Percentiles rank a stretch among this genome's conserved stretches.
These are phyloP conservation scores for Pezicula neosporulosa DNA, from an alignment of 2,329 filamentous ascomycete genomes.

Conservation along the genomic window DNA sequence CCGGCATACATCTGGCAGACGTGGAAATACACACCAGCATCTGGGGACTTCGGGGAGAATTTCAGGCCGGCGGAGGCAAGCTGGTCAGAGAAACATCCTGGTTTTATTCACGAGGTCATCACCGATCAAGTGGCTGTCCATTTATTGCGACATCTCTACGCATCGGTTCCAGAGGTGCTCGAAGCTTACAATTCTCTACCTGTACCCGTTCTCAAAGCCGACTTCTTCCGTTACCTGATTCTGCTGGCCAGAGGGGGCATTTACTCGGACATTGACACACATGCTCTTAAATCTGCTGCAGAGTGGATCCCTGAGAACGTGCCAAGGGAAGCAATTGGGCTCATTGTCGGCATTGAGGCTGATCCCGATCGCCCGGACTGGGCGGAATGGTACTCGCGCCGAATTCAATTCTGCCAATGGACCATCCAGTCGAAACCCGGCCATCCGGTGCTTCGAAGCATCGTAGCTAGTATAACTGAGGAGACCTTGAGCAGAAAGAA, in stretches of 20 bases:
- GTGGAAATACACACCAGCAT: conserved; percentile 84
- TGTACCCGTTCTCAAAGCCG: conserved; percentile 71
- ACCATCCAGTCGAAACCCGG: conserved; percentile 95
- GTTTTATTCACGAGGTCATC: conserved; percentile 94
- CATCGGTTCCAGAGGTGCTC: conserved; percentile 72
- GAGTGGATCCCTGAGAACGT: conserved; percentile 85
- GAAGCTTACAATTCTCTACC: conserved; percentile 74
- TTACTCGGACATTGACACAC: conserved; percentile 92
- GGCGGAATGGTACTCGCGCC: conserved; percentile 91
- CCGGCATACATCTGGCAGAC: conserved; percentile 99
- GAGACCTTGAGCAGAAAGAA: conserved; percentile 74
- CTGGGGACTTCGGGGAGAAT: conserved; percentile 66
- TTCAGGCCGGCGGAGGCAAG: conserved; percentile 84
- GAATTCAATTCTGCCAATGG: conserved; percentile 99
- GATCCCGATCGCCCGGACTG: conserved; percentile 92
- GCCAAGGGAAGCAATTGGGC: conserved; percentile 72
- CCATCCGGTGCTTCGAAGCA: conserved; percentile 84
- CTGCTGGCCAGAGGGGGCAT: conserved; percentile 75
- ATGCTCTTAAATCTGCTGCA: conserved; percentile 74
- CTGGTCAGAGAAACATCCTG: conserved; percentile 84
- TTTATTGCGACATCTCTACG: conserved; percentile 82
- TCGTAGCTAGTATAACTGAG: conserved; percentile 82
- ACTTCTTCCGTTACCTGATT: conserved; percentile 68
- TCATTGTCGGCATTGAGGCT: conserved; percentile 93
- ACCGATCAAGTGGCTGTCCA: conserved; percentile 84